phyloP scores from a whole-genome alignment of 441 rosid species.

The Syzygium malaccense region DNA sequence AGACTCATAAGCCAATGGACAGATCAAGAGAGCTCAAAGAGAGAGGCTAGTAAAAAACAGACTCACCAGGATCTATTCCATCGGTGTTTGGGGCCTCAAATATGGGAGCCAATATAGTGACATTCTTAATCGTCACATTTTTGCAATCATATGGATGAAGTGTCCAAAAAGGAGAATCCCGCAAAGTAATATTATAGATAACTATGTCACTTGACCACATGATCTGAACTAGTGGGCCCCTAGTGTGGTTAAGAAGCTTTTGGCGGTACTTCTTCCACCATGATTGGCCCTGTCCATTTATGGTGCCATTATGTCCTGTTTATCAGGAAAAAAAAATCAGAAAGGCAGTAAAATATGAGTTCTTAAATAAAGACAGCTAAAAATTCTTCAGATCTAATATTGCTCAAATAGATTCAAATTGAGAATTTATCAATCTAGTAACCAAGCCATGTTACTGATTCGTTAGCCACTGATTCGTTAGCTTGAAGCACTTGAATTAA shows the following conservation, averaged over 20 bases:
- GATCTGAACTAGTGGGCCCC: conserved; percentile 92
- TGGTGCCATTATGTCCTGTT: conserved; percentile 92
- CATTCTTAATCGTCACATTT: conserved; percentile 62
- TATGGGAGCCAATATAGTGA: conserved; percentile 84
- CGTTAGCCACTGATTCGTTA: background rate
- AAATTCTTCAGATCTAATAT: background rate
- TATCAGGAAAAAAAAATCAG: conserved; percentile 9
- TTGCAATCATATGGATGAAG: conserved; percentile 96
- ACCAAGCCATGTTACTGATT: background rate
- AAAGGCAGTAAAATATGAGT: background rate
- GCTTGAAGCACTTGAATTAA: background rate
- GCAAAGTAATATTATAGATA: conserved; percentile 65
- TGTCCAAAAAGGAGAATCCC: conserved; percentile 94
- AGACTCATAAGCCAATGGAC: background rate
- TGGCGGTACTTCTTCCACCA: conserved; percentile 96
- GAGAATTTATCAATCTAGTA: background rate
- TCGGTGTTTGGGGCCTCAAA: conserved; percentile 87
- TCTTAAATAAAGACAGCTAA: background rate
- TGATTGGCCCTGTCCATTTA: conserved; percentile 87
- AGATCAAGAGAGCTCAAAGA: background rate
- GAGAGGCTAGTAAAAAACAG: background rate
- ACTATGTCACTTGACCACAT: conserved; percentile 92
- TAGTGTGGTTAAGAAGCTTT: conserved; percentile 84
- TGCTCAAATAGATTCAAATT: background rate
- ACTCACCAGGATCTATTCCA: conserved; percentile 93